These are phyloP conservation scores for Syzygium malaccense DNA, from an alignment of 441 rosid genomes.

Conservation along the genomic window DNA sequence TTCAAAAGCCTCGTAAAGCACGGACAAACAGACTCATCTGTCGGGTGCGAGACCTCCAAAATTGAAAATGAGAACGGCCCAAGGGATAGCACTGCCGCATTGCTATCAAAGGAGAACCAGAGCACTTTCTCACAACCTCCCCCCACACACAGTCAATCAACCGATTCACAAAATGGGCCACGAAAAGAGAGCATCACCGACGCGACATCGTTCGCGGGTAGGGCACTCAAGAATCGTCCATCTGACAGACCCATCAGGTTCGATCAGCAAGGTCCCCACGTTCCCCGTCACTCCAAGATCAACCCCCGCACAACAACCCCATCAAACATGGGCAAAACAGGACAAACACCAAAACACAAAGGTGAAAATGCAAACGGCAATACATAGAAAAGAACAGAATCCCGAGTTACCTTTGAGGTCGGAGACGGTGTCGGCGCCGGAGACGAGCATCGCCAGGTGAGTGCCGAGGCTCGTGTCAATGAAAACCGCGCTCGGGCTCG, in stretches of 20 bases:
- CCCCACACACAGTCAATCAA: neutral
- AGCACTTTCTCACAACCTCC: neutral
- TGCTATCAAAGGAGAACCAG: neutral
- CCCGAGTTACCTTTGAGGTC: constrained; percentile 39
- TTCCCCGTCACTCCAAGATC: neutral
- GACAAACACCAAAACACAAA: too few relatives aligned
- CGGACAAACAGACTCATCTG: neutral
- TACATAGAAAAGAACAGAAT: neutral
- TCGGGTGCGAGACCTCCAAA: neutral
- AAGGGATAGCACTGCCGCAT: neutral
- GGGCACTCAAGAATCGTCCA: neutral
- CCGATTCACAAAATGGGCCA: neutral
- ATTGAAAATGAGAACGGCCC: neutral
- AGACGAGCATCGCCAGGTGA: constrained; percentile 38
- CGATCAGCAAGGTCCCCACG: neutral
- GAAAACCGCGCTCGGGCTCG: constrained; percentile 21
- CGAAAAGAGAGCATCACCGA: neutral
- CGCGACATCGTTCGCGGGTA: neutral
- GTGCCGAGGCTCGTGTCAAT: constrained; percentile 48
- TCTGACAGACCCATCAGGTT: neutral
- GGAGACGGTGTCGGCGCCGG: constrained; percentile 39
- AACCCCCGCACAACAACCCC: neutral
- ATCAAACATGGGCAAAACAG: neutral
- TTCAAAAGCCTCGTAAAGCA: neutral
- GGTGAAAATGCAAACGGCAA: neutral